Conservation (phyloP, 75 land plant genomes). For the Selaginella tamariscina region DNA sequence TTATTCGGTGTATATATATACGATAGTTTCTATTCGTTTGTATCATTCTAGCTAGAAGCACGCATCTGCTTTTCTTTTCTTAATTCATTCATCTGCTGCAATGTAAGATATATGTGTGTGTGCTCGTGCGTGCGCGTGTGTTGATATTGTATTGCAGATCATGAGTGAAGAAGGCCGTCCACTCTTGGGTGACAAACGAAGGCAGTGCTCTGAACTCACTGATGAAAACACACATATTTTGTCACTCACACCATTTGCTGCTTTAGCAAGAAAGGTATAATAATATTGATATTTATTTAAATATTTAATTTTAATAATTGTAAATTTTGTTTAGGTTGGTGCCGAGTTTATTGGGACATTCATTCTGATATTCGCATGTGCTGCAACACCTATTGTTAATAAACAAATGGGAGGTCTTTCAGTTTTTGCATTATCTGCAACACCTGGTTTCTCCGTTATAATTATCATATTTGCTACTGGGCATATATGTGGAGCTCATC, state of each 20-base stretch:
- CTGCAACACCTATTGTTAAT: slow-evolving; percentile 4
- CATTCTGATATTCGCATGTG: slow-evolving; percentile 2
- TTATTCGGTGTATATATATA: no score
- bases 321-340: slow-evolving; percentile 9
- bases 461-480: slow-evolving; percentile 8
- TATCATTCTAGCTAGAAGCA: no score
- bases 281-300: no score
- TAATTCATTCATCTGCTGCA: no score
- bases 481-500: slow-evolving; percentile 11
- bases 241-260: neutral
- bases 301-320: no score
- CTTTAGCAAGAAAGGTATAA: neutral
- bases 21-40: no score
- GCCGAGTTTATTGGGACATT: slow-evolving; percentile 14
- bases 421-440: neutral
- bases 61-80: no score
- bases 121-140: no score
- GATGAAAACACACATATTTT: no score
- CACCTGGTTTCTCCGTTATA: neutral
- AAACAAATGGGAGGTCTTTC: neutral
- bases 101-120: neutral
- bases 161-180: neutral
- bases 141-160: neutral
- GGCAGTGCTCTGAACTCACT: neutral
- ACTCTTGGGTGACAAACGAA: neutral